Evolutionary conservation across 495 filamentous ascomycete genomes (phyloP).

Genomic region (Chaetomium tenue): DNA sequence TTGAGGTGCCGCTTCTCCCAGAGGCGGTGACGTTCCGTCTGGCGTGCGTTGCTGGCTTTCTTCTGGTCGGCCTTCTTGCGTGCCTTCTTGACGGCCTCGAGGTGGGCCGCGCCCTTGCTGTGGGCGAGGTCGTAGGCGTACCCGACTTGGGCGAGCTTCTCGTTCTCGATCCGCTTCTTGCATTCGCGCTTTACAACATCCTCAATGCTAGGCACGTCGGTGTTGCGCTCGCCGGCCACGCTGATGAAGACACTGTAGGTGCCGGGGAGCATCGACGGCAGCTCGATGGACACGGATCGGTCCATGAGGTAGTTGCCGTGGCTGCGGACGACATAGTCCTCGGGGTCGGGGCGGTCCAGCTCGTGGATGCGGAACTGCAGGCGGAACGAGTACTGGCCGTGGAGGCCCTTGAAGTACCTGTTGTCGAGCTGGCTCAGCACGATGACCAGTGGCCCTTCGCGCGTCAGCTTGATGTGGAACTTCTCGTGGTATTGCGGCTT

Average conservation of each 20-base stretch:
- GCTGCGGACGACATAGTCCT: slow-evolving; percentile 85
- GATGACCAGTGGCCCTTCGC: slow-evolving; percentile 70
- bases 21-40: slow-evolving; percentile 43
- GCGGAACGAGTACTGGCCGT: slow-evolving; percentile 76
- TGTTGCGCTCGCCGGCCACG: slow-evolving; percentile 64
- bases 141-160: slow-evolving; percentile 84
- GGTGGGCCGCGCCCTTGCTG: slow-evolving; percentile 66
- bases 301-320: slow-evolving; percentile 65
- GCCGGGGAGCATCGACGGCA: slow-evolving; percentile 65
- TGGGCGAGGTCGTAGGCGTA: slow-evolving; percentile 87
- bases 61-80: slow-evolving; percentile 50
- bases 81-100: slow-evolving; percentile 58
- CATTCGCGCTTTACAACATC: slow-evolving; percentile 69
- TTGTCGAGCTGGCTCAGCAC: slow-evolving; percentile 85
- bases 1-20: slow-evolving; percentile 53
- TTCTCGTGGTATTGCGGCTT: slow-evolving; percentile 84
- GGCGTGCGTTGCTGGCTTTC: slow-evolving; percentile 49
- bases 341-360: slow-evolving; percentile 63
- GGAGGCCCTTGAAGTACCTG: slow-evolving; percentile 80
- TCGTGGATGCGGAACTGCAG: slow-evolving; percentile 85
- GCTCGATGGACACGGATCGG: slow-evolving; percentile 50
- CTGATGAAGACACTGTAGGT: slow-evolving; percentile 82
- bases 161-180: slow-evolving; percentile 58
- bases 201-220: slow-evolving; percentile 57
- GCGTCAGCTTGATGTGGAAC: slow-evolving; percentile 71